Evolutionary conservation across 208 protist genomes (phyloP), one percentile per base, ranked within the genome.

Genomic region (Wallacemonas rigidus): DNA sequence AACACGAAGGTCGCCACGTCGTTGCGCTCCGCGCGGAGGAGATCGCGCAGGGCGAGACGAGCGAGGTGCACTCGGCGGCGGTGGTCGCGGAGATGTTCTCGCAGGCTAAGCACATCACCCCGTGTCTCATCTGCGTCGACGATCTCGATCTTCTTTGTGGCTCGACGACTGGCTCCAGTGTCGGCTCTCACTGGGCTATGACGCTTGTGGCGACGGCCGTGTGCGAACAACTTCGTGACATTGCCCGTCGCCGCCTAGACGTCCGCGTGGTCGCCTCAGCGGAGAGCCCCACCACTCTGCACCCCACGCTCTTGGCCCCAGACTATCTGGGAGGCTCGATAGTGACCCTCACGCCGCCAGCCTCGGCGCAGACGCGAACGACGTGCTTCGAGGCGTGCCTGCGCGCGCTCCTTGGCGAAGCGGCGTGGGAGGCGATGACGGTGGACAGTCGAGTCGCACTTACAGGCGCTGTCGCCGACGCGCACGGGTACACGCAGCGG

Each of bases 71-170:
- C 51, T 95, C 85, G 39, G 98, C 99, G 71, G 87, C 86, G 6
- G 97, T 82, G 9, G 79, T 99, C 3, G 73, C 86, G 6, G 87
- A 96, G 47, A 69, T 99, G 0, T 99, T 99, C 67, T 67, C 72
- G 41, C 89, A 82, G 38, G 98, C 98, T 1, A 78, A 95, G 17
- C 72, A 76, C 15, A 76, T 82, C 9, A 75, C 98, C 2, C 98
- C 98, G 0, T 89, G 84, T n/a, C 60, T 75, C 2, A 53, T 92
- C 6, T 9, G 81, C 17, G 36, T 92, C 3, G 87, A 92, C 70
- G 87, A 92, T 61, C 57, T 92, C 3, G 75, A 89, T 64, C 54
- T 89, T 2, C 51, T 88, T 35, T 90, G 85, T 72, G 83, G 67
- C 54, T 64, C 72, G 6, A 40, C 53, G 26, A 54, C 74, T 36